Conservation (phyloP, 2,329 filamentous ascomycete genomes). For the Amesomyces nigricolor region DNA sequence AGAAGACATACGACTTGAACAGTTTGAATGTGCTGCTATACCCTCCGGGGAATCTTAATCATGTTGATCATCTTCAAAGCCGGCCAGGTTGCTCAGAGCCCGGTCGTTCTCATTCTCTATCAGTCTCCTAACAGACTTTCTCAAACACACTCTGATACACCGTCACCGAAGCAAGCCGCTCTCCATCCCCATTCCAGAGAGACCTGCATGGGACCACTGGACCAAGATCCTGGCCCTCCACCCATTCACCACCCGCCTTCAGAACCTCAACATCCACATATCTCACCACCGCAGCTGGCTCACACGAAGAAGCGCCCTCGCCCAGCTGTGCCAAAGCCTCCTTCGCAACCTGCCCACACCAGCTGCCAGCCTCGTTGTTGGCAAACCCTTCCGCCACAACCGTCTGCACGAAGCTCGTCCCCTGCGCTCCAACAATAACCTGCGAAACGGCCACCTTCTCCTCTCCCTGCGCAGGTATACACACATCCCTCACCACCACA, state of each 20-base stretch:
- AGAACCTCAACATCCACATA: slow-evolving; percentile 21
- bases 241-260: neutral
- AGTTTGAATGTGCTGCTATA: no score
- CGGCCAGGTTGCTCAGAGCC: neutral
- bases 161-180: slow-evolving; percentile 32
- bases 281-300: slow-evolving; percentile 11
- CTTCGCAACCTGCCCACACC: slow-evolving; percentile 1
- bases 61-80: no score
- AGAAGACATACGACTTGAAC: no score
- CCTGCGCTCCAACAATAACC: slow-evolving; percentile 12
- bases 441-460: slow-evolving; percentile 11
- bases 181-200: slow-evolving; percentile 37
- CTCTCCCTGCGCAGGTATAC: neutral
- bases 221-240: neutral
- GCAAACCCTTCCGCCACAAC: slow-evolving; percentile 14
- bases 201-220: slow-evolving; percentile 38
- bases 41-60: no score
- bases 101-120: neutral
- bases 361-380: neutral
- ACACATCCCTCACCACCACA: slow-evolving; percentile 6
- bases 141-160: slow-evolving; percentile 26
- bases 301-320: neutral
- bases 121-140: no score
- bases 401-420: slow-evolving; percentile 18
- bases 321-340: slow-evolving; percentile 8